Conservation (phyloP, 345 rosid genomes). For the Ceriops zippeliana region DNA sequence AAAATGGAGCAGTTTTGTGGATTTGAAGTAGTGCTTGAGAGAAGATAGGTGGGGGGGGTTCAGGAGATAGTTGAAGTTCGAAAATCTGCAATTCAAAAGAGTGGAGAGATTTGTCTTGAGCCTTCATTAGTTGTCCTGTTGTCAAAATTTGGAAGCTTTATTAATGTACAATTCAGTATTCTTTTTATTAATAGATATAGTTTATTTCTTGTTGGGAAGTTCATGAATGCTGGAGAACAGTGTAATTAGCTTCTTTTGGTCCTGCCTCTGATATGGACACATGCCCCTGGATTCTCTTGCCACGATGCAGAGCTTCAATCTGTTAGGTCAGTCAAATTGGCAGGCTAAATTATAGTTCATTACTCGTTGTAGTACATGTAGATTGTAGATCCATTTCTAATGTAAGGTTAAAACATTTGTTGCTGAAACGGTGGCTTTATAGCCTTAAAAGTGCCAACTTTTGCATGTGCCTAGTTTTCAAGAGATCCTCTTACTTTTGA, state of each 20-base stretch:
- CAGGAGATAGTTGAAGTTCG: not conserved
- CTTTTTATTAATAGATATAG: not conserved
- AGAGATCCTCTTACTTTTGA: not conserved
- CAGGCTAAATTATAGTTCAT: not conserved
- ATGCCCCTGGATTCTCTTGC: not conserved
- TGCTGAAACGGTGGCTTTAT: not conserved
- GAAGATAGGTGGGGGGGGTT: not conserved
- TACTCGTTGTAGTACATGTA: not conserved
- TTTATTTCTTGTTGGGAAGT: no score
- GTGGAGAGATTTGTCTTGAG: not conserved
- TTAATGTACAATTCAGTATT: not conserved
- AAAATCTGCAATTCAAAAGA: slow-evolving; percentile 9
- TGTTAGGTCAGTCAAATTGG: not conserved
- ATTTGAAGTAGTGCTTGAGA: not conserved
- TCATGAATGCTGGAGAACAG: no score
- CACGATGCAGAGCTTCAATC: not conserved
- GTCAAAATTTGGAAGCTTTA: slow-evolving; percentile 1
- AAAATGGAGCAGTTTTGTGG: not conserved
- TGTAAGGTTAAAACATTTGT: not conserved
- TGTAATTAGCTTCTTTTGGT: no score
- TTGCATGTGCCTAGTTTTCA: slow-evolving; percentile 7
- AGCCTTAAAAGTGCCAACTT: not conserved
- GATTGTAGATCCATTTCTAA: not conserved
- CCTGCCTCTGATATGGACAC: no score
- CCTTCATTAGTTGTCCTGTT: no score